Conservation (phyloP, 2,329 filamentous ascomycete species). For the Aspergillus fumigatiaffinis region DNA sequence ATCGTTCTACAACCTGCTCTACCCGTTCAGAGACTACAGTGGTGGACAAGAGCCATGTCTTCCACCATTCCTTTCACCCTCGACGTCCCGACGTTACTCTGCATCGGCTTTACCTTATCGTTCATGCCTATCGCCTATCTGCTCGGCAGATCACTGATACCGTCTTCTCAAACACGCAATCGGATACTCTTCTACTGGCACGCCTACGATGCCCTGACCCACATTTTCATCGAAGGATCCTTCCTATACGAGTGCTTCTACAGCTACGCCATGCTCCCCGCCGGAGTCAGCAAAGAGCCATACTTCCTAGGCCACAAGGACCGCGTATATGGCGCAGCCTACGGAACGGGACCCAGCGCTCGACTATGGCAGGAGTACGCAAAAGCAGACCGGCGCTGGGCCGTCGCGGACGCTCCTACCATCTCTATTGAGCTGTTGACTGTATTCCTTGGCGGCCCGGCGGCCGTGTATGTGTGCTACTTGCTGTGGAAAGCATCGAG, state of each 20-base stretch:
- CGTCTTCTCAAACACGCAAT: conserved; percentile 51
- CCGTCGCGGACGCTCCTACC: conserved; percentile 55
- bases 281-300: conserved; percentile 26
- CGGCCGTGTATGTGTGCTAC: conserved; percentile 56
- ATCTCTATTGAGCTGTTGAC: conserved; percentile 60
- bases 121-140: conserved; percentile 53
- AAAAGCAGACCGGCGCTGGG: conserved; percentile 61
- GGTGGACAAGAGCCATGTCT: conserved; percentile 12
- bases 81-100: conserved; percentile 49
- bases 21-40: too few relatives aligned
- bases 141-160: conserved; percentile 49
- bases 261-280: conserved; percentile 50
- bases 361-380: conserved; percentile 64
- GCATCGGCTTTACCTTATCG: conserved; percentile 51
- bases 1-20: background rate
- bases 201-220: conserved; percentile 85
- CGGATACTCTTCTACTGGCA: conserved; percentile 93
- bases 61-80: conserved; percentile 30
- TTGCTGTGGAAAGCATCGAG: conserved; percentile 37
- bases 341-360: conserved; percentile 51
- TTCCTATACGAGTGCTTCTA: conserved; percentile 96
- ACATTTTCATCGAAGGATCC: conserved; percentile 84
- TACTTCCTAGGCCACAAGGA: conserved; percentile 54
- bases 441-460: conserved; percentile 55
- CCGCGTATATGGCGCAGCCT: conserved; percentile 57